Evolutionary conservation across 2,329 filamentous ascomycete species (phyloP), one percentile per base, ranked within the genome.

Genomic region (Microascus cirrosus): DNA sequence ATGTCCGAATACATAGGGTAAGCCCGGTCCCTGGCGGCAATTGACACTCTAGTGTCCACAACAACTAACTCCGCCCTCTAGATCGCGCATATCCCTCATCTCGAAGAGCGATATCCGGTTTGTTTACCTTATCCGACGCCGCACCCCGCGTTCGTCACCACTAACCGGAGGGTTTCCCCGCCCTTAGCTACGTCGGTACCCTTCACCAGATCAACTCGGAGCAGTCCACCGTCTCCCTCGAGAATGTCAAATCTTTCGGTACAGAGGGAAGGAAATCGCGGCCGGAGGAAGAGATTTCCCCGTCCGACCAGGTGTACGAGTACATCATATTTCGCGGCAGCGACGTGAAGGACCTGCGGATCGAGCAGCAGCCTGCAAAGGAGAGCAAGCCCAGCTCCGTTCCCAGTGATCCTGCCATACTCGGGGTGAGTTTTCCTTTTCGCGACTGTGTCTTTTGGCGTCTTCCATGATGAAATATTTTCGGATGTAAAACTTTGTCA

Each of bases 241-340:
- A 99, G 71, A 93, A 96, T 82, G 94, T 99, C 70, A 84, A 86
- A 62, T 97, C 93, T 3, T 95, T 87, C 69, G 94, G 94, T 65
- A 96, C 94, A 34, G 94, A 99, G 76, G 92, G 91, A 59, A 89
- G 94, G 63, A 87, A 86, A 68, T 83, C 80, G 64, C 85, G 86
- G 64, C 86, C 87, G 20, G 82, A 86, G 20, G 89, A 95, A 62
- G 92, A 96, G 74, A 88, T 96, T 59, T 76, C 87, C 42, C 82
- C 90, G 3, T 93, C 90, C 36, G 86, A 94, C 61, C 89, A 89
- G 70, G 82, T 96, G 68, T 99, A 96, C 77, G 94, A 97, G 71
- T 97, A 96, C 76, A 97, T 99, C 68, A 91, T 99, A 63, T 99
- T 99, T 74, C 87, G 93, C 61, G 94, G 94, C 65, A 96, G 90